These are phyloP conservation scores for Lachancea fermentati DNA, from an alignment of 805 yeast genomes.

Conservation along the genomic window DNA sequence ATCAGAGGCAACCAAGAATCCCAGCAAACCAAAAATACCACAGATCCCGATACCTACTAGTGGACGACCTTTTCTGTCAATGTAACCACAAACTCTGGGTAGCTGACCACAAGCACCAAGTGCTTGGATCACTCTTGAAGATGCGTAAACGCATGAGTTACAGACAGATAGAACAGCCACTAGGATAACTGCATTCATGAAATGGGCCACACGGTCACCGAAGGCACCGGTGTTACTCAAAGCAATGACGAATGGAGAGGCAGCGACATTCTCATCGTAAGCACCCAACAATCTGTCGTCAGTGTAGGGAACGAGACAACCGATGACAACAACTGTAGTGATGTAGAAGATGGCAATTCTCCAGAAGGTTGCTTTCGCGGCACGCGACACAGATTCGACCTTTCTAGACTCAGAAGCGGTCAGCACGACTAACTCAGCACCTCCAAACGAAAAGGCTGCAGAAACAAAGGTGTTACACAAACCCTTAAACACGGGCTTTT, in stretches of 20 bases:
- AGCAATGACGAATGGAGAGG: conserved; percentile 49
- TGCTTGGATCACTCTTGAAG: conserved; percentile 51
- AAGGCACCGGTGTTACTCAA: conserved; percentile 41
- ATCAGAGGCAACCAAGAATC: conserved; percentile 58
- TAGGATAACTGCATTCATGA: conserved; percentile 55
- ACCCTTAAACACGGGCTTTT: conserved; percentile 49
- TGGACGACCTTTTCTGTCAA: conserved; percentile 52
- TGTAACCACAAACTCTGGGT: conserved; percentile 42
- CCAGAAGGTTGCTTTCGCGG: conserved; percentile 51
- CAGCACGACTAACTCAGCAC: conserved; percentile 61
- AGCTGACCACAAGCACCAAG: conserved; percentile 48
- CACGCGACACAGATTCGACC: conserved; percentile 54
- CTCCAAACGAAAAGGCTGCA: conserved; percentile 70
- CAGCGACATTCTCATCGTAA: conserved; percentile 41
- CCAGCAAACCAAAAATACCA: conserved; percentile 46
- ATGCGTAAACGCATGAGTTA: conserved; percentile 54
- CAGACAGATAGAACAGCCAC: conserved; percentile 57
- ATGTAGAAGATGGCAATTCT: conserved; percentile 57
- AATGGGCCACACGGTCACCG: conserved; percentile 48
- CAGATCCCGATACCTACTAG: conserved; percentile 41
- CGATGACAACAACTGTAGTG: conserved; percentile 46
- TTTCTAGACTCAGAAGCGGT: conserved; percentile 67
- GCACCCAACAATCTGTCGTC: conserved; percentile 39
- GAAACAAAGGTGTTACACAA: conserved; percentile 58
- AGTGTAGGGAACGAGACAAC: conserved; percentile 68